A percentile compares a stretch with the other conserved stretches of the same genome.
Evolutionary conservation across 148 eudicot genomes (phyloP).

Genomic region (Amaranthus palmeri): DNA sequence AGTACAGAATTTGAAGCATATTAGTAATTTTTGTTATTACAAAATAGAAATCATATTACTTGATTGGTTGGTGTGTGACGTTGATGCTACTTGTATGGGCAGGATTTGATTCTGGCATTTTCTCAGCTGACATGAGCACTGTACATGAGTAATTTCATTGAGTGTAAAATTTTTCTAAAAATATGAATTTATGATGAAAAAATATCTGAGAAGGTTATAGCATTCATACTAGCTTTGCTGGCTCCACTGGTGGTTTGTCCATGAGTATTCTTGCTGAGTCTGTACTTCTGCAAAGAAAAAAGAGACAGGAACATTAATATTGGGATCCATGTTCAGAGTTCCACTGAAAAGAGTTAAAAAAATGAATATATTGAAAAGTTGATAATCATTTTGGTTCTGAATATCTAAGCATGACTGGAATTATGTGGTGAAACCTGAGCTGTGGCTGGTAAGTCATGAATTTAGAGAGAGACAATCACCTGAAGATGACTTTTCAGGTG

Average conservation of each 20-base stretch:
- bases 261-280: slow-evolving; percentile 79
- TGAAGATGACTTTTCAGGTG: slow-evolving; percentile 96
- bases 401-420: background rate
- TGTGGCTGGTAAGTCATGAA: background rate
- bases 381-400: background rate
- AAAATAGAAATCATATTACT: slow-evolving; percentile 33
- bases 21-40: slow-evolving; percentile 2
- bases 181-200: background rate
- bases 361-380: background rate
- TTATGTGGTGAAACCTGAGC: background rate
- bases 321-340: slow-evolving; percentile 11
- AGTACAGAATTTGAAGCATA: background rate
- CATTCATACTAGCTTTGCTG: slow-evolving; percentile 50
- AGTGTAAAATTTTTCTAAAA: background rate
- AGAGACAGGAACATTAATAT: slow-evolving; percentile 14
- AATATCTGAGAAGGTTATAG: slow-evolving; percentile 6
- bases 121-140: slow-evolving; percentile 44
- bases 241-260: slow-evolving; percentile 52
- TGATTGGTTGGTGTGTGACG: slow-evolving; percentile 47
- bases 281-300: slow-evolving; percentile 65
- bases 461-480: slow-evolving; percentile 34
- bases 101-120: slow-evolving; percentile 45
- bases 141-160: slow-evolving; percentile 7
- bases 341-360: background rate
- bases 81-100: slow-evolving; percentile 42